Evolutionary conservation across 441 rosid species (phyloP).

Genomic region (Viola pubescens): DNA sequence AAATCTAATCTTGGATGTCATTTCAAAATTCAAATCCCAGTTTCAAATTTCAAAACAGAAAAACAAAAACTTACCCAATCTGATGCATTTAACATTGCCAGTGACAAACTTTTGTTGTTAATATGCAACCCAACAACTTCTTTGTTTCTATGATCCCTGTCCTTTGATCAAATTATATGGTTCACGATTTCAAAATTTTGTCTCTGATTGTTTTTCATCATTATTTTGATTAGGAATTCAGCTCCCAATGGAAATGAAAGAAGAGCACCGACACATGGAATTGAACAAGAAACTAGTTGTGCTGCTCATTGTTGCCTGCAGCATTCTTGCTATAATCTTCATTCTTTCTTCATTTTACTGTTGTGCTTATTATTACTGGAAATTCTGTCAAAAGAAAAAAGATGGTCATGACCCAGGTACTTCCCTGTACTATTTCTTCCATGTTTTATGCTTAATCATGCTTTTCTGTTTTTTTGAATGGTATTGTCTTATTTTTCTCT

Average conservation of each 20-base stretch:
- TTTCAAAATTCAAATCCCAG: conserved; percentile 8
- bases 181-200: conserved; percentile 5
- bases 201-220: background rate
- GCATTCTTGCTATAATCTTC: conserved; percentile 39
- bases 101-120: too few relatives aligned
- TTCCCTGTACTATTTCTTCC: conserved; percentile 10
- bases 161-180: background rate
- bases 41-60: conserved; percentile 10
- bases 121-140: too few relatives aligned
- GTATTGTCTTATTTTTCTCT: conserved; percentile 3
- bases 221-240: conserved; percentile 34
- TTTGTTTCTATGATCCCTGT: conserved; percentile 10
- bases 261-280: conserved; percentile 36
- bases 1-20: background rate
- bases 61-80: background rate
- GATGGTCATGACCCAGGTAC: conserved; percentile 45
- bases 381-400: conserved; percentile 33
- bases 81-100: conserved; percentile 18
- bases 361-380: conserved; percentile 38
- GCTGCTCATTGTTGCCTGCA: conserved; percentile 45
- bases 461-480: background rate
- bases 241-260: conserved; percentile 29
- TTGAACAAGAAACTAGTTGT: conserved; percentile 38
- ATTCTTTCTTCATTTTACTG: conserved; percentile 33
- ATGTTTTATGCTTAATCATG: background rate